Evolutionary conservation across 2,329 filamentous ascomycete genomes (phyloP), one percentile per base, ranked within the genome.

Genomic region (Pseudopyricularia cyperi): DNA sequence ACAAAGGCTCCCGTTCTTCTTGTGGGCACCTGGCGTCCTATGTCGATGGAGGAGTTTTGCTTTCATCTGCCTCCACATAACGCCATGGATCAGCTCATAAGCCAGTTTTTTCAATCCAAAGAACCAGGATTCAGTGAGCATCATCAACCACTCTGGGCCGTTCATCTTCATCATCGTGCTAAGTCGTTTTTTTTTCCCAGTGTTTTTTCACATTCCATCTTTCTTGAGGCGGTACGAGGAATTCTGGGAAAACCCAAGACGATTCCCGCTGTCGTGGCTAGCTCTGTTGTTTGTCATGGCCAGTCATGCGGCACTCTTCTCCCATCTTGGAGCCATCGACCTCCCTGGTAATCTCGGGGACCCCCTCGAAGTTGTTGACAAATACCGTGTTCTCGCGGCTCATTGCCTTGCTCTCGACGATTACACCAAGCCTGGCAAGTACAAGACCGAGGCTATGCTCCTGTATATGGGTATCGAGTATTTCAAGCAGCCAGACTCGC

Each of bases 121-220:
- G 61, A 60, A 48, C 57, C 59, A 6, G 52, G 57, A 15, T 59
- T 55, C 26, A 48, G 47, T 48, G 22, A 48, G 47, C 26, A 9
- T 35, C 30, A 32, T 4, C 11, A 24, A 4, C 6, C 14, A 19
- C 5, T 8, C 7, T n/a, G 9, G 37, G 22, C 12, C 32, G 22
- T 42, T 7, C 7, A 33, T 7, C 37, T 42, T 7, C 3, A 5
- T 11, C 32, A 5, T 26, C 22, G 2, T 6, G 11, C 24, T 51
- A n/a, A 30, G 28, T 51, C 14, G 8, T n/a, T n/a, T 19, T 11
- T 42, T 33, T 12, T 28, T 30, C 17, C 8, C 44, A 28, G 44
- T 47, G 44, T n/a, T 47, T 19, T 47, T 79, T 26, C 78, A 81
- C 55, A 68, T 69, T 12, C 76, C 76, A 17, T 73, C 56, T 3